phyloP scores from a whole-genome alignment of 352 stramenopile genomes.

The Phytophthora fragariae region DNA sequence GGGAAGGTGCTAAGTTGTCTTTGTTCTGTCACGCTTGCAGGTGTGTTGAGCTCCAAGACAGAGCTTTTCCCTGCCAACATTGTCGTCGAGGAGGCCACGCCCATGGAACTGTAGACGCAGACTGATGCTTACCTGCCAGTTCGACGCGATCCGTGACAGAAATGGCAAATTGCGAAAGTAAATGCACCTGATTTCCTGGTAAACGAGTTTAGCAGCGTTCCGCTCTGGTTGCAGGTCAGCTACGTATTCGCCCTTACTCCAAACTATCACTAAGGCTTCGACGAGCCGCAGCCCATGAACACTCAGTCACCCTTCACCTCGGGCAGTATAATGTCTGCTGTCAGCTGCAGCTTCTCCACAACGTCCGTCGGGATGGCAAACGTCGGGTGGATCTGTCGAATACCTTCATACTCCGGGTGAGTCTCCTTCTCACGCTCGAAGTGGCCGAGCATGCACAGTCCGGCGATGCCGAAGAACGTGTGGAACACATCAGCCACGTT shows the following conservation, averaged over 20 bases:
- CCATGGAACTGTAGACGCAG: constrained; percentile 78
- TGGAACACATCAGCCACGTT: constrained; percentile 98
- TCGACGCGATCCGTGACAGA: constrained; percentile 16
- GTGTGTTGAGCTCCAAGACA: constrained; percentile 77
- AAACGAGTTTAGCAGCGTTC: constrained; percentile 13
- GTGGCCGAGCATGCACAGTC: constrained; percentile 94
- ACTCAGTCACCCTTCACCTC: constrained; percentile 32
- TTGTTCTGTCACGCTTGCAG: constrained; percentile 33
- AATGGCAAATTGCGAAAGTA: constrained; percentile 38
- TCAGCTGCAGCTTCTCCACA: constrained; percentile 87
- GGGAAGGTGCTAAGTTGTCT: constrained; percentile 11
- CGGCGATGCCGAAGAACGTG: constrained; percentile 98
- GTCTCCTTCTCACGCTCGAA: constrained; percentile 78
- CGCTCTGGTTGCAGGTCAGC: constrained; percentile 11
- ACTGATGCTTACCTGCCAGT: constrained; percentile 23
- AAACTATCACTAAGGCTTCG: constrained; percentile 16
- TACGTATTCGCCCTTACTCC: constrained; percentile 3
- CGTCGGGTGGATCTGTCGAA: constrained; percentile 94
- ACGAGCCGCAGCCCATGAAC: neutral
- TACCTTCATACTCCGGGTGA: constrained; percentile 67
- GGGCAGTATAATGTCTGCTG: constrained; percentile 69
- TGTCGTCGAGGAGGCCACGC: constrained; percentile 76
- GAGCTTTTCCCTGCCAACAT: constrained; percentile 68
- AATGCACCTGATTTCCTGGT: constrained; percentile 37
- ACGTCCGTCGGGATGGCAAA: constrained; percentile 96